phyloP scores from a whole-genome alignment of 2,329 filamentous ascomycete genomes.

The Penicillium aurantiogriseum region DNA sequence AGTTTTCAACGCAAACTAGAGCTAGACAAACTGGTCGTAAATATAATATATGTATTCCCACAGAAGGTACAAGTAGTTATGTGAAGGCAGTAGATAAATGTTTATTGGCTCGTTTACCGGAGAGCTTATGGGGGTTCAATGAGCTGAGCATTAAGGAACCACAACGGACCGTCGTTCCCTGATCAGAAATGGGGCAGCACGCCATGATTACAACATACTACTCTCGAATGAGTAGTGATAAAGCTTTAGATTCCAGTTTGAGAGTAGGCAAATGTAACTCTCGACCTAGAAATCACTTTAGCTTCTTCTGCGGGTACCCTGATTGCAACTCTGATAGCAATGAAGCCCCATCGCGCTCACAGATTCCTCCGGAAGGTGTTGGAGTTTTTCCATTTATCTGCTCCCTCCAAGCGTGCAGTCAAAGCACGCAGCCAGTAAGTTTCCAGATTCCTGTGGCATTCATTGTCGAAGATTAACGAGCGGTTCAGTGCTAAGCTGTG shows the following conservation, averaged over 20 bases:
- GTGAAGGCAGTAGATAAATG: no score
- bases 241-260: background rate
- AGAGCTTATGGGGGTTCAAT: background rate
- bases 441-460: background rate
- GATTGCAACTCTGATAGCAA: background rate
- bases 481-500: background rate
- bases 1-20: background rate
- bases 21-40: background rate
- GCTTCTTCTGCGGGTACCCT: background rate
- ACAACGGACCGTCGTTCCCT: background rate
- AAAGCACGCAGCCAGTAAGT: background rate
- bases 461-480: background rate
- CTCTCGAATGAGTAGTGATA: background rate
- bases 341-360: slow-evolving; percentile 4
- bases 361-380: slow-evolving; percentile 9
- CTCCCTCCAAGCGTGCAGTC: background rate
- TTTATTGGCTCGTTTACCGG: no score
- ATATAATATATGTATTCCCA: background rate
- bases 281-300: background rate
- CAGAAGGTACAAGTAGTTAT: background rate
- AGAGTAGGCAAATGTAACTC: background rate
- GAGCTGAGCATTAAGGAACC: background rate
- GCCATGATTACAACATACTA: slow-evolving; percentile 6
- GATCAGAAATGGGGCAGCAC: background rate
- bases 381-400: slow-evolving; percentile 8